A percentile compares a stretch with the other conserved stretches of the same genome.
These are phyloP conservation scores for Lasiodiplodia theobromae DNA, from an alignment of 2,329 filamentous ascomycete species.

Conservation along the genomic window DNA sequence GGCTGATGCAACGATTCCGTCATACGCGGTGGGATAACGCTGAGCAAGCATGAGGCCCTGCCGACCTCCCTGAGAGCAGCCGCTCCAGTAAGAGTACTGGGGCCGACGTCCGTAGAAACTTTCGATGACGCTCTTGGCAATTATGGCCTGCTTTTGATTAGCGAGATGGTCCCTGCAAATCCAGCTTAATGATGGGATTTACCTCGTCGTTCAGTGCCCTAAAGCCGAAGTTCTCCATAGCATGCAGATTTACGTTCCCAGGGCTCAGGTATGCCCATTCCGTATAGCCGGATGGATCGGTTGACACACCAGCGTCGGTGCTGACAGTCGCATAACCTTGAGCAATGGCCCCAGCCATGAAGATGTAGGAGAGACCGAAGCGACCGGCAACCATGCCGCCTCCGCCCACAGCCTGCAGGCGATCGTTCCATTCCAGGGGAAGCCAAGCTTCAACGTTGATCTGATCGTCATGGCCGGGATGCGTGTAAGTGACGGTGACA, in stretches of 20 bases:
- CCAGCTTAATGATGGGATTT: not conserved
- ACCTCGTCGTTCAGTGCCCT: conserved; percentile 45
- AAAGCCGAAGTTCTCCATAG: conserved; percentile 48
- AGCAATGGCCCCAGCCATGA: conserved; percentile 38
- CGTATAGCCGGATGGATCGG: not conserved
- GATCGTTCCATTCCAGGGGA: conserved; percentile 43
- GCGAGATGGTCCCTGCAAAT: not conserved
- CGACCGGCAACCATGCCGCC: conserved; percentile 41
- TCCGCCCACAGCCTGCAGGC: conserved; percentile 44
- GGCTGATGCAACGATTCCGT: conserved; percentile 43
- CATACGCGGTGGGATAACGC: conserved; percentile 38
- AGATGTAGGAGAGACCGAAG: conserved; percentile 33
- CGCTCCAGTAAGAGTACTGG: conserved; percentile 46
- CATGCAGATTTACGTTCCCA: conserved; percentile 39
- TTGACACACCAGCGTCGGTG: conserved; percentile 42
- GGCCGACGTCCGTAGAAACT: conserved; percentile 45
- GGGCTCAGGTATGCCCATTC: conserved; percentile 34
- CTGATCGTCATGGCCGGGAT: conserved; percentile 32
- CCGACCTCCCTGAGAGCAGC: conserved; percentile 44
- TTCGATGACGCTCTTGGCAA: conserved; percentile 44
- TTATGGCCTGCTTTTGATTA: conserved; percentile 30
- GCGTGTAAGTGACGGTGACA: conserved; percentile 35
- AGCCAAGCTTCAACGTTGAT: conserved; percentile 38
- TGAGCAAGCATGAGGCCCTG: conserved; percentile 44
- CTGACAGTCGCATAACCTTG: conserved; percentile 43